Evolutionary conservation across 208 protist genomes (phyloP), one percentile per base, ranked within the genome.

Genomic region (Polymyxa betae): DNA sequence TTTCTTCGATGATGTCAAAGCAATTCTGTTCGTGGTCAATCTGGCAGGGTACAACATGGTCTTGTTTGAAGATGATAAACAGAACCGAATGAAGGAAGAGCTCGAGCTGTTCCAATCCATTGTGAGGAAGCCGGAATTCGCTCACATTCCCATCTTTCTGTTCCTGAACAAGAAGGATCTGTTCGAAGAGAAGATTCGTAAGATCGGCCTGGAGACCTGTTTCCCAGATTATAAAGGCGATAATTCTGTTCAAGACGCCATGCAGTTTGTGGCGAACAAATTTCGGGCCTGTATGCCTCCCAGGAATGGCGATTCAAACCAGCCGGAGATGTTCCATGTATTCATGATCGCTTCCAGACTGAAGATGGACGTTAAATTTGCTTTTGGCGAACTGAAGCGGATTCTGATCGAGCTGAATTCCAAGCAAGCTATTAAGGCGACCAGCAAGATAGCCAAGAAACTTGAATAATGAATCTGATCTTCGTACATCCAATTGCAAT

Each of bases 141-240:
- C 43, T 16, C 29, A 32, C 24, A 91, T 44, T 10, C 90, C 90
- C 44, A 91, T 91, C 0, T 88, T 91, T 35, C 90, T 91, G 49
- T 91, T 91, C 90, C 49, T 91, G 5, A 91, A 91, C 90, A 91
- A 91, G 45, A 91, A 91, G 88, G 90, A 91, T 35, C 90, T 91
- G 38, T 91, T 91, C 87, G 90, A 91, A 41, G 43, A 91, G 49
- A 91, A 91, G 90, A 91, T 91, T n/a, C 82, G 90, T 29, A 64
- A 90, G 20, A 20, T 91, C 5, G 38, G 78, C 10, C 90, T 91
- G 12, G 41, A 90, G 35, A n/a, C 10, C 38, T 91, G 90, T 41
- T 91, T 91, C 89, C 35, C 35, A 38, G 90, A 91, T 38, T 91
- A 91, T n/a, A 91, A 91, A 41, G 90, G 90, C 38, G 90, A 91